These are phyloP conservation scores for Osmozyma mogii DNA, from an alignment of 805 yeast species.

Conservation along the genomic window DNA sequence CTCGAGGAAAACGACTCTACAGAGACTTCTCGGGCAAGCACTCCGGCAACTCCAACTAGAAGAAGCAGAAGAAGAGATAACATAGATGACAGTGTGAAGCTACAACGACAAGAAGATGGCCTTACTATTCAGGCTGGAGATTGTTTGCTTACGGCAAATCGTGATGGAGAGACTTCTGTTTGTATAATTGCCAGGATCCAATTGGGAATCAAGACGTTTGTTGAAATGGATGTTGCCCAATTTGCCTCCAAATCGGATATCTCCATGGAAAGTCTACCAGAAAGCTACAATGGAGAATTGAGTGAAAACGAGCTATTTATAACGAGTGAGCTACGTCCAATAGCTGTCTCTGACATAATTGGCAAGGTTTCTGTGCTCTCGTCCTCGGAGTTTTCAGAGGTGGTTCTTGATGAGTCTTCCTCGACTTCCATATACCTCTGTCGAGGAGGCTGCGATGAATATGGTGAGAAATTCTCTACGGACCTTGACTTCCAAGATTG, in stretches of 20 bases:
- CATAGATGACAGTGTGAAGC: slow-evolving; percentile 1
- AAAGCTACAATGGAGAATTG: slow-evolving; percentile 11
- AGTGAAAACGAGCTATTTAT: slow-evolving; percentile 44
- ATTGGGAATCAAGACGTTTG: slow-evolving; percentile 40
- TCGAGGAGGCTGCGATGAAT: slow-evolving; percentile 33
- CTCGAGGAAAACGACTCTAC: slow-evolving; percentile 8
- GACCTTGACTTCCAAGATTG: slow-evolving; percentile 33
- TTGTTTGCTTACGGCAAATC: slow-evolving; percentile 28
- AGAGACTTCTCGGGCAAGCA: slow-evolving; percentile 2
- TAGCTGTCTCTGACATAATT: slow-evolving; percentile 36
- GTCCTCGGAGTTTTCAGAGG: slow-evolving; percentile 22
- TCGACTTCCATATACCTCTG: slow-evolving; percentile 28
- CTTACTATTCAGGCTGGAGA: slow-evolving; percentile 47
- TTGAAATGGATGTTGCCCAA: slow-evolving; percentile 42
- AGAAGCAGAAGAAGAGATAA: slow-evolving; percentile 11
- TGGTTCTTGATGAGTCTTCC: slow-evolving; percentile 28
- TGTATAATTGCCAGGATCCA: slow-evolving; percentile 45
- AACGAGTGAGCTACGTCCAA: slow-evolving; percentile 39
- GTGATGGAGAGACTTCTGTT: slow-evolving; percentile 24
- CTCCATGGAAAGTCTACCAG: slow-evolving; percentile 13
- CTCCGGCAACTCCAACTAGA: slow-evolving; percentile 6
- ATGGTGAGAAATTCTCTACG: slow-evolving; percentile 25
- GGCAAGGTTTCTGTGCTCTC: slow-evolving; percentile 39
- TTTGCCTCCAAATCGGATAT: slow-evolving; percentile 39
- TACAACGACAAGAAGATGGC: slow-evolving; percentile 29